Base-by-base conservation (phyloP, 306 rosid genomes). In the Castanea sativa region DNA sequence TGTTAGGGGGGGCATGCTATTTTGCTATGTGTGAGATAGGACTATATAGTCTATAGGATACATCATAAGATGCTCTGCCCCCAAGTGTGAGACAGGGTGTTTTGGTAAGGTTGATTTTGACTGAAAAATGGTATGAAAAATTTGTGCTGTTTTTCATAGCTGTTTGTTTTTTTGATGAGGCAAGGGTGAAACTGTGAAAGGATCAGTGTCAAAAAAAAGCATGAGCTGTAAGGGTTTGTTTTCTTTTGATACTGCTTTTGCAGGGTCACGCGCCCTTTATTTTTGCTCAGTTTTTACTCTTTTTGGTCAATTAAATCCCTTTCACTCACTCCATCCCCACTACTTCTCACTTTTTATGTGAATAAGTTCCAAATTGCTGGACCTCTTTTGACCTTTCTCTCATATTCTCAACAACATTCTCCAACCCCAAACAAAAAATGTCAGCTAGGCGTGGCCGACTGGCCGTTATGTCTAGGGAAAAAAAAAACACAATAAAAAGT, bases 201-300 rank as follows among this genome's bases (percentile, higher is more conserved):
- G 88, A 78, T 79, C 19, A 75, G 84, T 79, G 87, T 10, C 25
- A 12, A 23, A 32, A 32, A 35, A 13, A 71, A 35, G 52, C 25
- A 5, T 14, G 73, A 55, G 73, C 55, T 35, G 38, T 41, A 43
- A 20, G 21, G 11, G 59, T 55, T 5, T 13, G 15, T 56, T 20
- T 53, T n/a, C 23, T 60, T 49, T 2, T 76, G 51, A 69, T 69
- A 49, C 12, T 49, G 32, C 74, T 81, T 79, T 86, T 76, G 80
- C 89, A 80, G 91, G 79, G 82, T 75, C 92, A 88, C 92, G 88
- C 90, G n/a, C 63, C 52, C 25, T 68, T 55, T 41, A 41, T 7
- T 77, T 74, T 79, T 85, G 56, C 75, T 70, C 35, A 69, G 76
- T 76, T 41, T 41, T 41, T 75, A 12, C 79, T 70, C 78, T 59